These are phyloP conservation scores for Fusarium sp. DNA, from an alignment of 2,329 filamentous ascomycete genomes.

Conservation along the genomic window DNA sequence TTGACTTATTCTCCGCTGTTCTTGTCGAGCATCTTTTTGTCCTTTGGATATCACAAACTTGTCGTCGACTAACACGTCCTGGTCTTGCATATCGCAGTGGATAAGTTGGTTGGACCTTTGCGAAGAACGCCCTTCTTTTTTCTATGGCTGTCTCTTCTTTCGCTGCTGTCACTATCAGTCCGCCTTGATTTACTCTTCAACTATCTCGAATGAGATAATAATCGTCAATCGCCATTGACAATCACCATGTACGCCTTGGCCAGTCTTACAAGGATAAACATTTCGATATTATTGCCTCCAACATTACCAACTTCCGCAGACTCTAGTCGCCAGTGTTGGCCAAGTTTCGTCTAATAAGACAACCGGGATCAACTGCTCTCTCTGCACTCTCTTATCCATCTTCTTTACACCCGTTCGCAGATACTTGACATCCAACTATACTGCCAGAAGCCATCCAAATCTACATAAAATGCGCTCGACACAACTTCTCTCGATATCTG, in stretches of 20 bases:
- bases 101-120: neutral
- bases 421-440: neutral
- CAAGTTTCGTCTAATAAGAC: neutral
- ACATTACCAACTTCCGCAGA: slow-evolving; percentile 3
- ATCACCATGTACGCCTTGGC: slow-evolving; percentile 35
- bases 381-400: neutral
- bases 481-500: slow-evolving; percentile 48
- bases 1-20: neutral
- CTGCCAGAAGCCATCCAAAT: neutral
- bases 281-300: slow-evolving; percentile 7
- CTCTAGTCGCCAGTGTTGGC: neutral
- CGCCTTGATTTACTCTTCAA: neutral
- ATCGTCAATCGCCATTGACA: slow-evolving; percentile 10
- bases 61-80: neutral
- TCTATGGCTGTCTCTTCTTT: neutral
- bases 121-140: neutral
- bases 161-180: neutral
- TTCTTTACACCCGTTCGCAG: neutral
- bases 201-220: slow-evolving; percentile 1
- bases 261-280: slow-evolving; percentile 26
- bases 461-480: slow-evolving; percentile 43
- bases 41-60: neutral
- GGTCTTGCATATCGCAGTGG: slow-evolving; percentile 4
- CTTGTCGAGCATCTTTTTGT: slow-evolving; percentile 5
- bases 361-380: neutral